A percentile compares a stretch with the other conserved stretches of the same genome.
Conservation (phyloP, 352 stramenopile genomes). For the Globisporangium emineosum region DNA sequence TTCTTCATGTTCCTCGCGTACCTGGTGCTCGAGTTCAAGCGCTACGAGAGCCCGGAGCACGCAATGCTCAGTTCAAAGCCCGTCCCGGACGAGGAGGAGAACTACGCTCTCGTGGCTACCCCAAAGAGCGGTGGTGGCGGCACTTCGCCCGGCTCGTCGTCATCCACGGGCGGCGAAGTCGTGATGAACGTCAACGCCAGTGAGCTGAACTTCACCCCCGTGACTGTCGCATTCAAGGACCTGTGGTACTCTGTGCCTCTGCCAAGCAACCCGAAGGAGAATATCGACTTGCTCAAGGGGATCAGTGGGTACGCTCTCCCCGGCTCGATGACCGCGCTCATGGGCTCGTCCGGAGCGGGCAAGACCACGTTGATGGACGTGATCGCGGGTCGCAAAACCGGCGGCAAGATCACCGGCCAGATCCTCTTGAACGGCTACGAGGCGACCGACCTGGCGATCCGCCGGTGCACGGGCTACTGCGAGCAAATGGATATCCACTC, state of each 20-base stretch:
- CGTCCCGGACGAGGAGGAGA: too few relatives aligned
- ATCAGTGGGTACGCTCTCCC: conserved; percentile 32
- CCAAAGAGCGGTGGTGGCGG: too few relatives aligned
- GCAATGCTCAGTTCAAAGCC: background rate
- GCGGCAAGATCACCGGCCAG: conserved; percentile 59
- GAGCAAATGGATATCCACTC: conserved; percentile 80
- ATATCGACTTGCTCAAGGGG: conserved; percentile 30
- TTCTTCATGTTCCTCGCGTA: background rate
- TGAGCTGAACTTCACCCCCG: background rate
- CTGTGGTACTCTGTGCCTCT: conserved; percentile 23
- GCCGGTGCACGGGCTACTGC: conserved; percentile 23
- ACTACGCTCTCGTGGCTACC: too few relatives aligned
- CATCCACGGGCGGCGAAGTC: background rate
- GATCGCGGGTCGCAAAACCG: conserved; percentile 83
- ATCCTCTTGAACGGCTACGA: conserved; percentile 79
- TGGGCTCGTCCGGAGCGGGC: conserved; percentile 45
- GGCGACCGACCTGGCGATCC: conserved; percentile 19
- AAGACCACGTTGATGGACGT: conserved; percentile 92
- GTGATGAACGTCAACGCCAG: background rate
- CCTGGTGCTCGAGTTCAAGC: background rate
- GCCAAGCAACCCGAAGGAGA: conserved; percentile 8
- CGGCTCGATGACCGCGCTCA: conserved; percentile 40
- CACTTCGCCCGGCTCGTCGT: background rate
- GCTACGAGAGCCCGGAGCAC: background rate
- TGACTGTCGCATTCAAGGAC: conserved; percentile 4